phyloP scores from a whole-genome alignment of 2,329 filamentous ascomycete species.

The Ceratocystis colombiana region DNA sequence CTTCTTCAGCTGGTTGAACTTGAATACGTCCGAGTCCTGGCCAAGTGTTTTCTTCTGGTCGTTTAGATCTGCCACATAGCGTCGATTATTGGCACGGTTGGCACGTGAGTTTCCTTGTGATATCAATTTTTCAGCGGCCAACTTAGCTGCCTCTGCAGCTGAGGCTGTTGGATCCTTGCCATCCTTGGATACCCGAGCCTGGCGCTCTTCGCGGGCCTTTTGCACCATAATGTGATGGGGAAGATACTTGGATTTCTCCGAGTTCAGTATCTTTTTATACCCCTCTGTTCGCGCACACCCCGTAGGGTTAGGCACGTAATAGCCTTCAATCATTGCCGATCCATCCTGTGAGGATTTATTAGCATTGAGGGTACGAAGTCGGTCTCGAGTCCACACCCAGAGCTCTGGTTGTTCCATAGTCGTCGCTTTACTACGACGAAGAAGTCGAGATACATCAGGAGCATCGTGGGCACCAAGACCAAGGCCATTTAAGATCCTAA shows the following conservation, averaged over 20 bases:
- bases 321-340: constrained; percentile 42
- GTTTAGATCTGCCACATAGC: constrained; percentile 87
- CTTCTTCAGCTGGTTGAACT: constrained; percentile 99
- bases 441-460: constrained; percentile 42
- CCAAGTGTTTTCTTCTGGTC: constrained; percentile 82
- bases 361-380: constrained; percentile 47
- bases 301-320: constrained; percentile 75
- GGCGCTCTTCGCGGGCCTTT: constrained; percentile 81
- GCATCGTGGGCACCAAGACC: constrained; percentile 38
- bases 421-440: constrained; percentile 35
- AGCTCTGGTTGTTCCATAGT: constrained; percentile 43
- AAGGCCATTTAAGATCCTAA: constrained; percentile 36
- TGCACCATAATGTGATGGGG: constrained; percentile 96
- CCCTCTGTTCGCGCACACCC: constrained; percentile 88
- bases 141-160: constrained; percentile 59
- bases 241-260: constrained; percentile 95
- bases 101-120: constrained; percentile 85
- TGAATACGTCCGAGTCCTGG: constrained; percentile 78
- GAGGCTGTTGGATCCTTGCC: constrained; percentile 55
- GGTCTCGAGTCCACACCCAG: constrained; percentile 49
- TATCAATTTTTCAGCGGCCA: constrained; percentile 67
- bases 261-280: constrained; percentile 88
- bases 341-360: constrained; percentile 13
- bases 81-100: constrained; percentile 90
- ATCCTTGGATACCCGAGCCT: constrained; percentile 59